Conservation (phyloP, 345 rosid species). For the Euphorbia lathyris region DNA sequence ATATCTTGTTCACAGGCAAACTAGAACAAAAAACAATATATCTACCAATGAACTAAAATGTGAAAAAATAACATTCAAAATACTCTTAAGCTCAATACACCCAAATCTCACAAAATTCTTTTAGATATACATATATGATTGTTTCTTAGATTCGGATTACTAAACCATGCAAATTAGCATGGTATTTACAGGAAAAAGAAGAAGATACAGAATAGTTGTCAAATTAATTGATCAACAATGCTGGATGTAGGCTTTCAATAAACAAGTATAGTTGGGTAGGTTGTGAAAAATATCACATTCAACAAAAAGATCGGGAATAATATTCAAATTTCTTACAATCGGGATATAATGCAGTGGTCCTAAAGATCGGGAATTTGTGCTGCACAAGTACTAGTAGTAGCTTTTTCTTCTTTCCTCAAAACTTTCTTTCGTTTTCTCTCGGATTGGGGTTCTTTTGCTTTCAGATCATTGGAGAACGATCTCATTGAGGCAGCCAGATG, state of each 20-base stretch:
- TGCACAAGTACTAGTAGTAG: slow-evolving; percentile 8
- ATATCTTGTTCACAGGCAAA: no score
- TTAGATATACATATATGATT: no score
- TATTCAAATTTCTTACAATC: neutral
- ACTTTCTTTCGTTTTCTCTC: slow-evolving; percentile 71
- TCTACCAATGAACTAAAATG: no score
- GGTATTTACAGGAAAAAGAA: no score
- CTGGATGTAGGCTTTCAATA: neutral
- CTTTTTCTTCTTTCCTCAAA: slow-evolving; percentile 46
- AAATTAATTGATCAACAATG: neutral
- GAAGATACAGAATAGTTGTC: neutral
- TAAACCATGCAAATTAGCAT: no score
- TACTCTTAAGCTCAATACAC: no score
- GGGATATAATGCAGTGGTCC: neutral
- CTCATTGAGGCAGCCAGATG: slow-evolving; percentile 52
- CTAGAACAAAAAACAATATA: no score
- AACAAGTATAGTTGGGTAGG: neutral
- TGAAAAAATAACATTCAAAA: no score
- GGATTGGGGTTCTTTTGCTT: slow-evolving; percentile 65
- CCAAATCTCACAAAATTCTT: no score
- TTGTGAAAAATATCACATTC: no score
- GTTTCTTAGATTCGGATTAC: no score
- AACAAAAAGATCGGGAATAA: neutral
- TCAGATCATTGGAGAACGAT: slow-evolving; percentile 58
- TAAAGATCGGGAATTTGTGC: slow-evolving; percentile 14